Base-by-base conservation (phyloP, 2,329 filamentous ascomycete species). In the Exophiala sp. region DNA sequence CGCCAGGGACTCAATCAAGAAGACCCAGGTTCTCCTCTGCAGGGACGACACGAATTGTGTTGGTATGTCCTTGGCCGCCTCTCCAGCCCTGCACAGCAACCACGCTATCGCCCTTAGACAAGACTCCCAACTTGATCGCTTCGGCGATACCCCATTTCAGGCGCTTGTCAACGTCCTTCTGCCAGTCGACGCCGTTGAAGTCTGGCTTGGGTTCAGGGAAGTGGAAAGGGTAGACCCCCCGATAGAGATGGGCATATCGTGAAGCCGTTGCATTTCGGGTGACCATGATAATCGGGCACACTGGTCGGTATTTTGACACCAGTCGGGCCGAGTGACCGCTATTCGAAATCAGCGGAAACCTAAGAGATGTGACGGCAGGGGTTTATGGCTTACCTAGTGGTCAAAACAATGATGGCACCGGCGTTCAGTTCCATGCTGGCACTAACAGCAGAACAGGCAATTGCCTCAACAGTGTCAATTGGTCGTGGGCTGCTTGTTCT, bases 231-330 rank as follows among this genome's bases (percentile, higher is more conserved):
- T 96, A 98, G 56, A 98, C 91, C 63, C 93, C 93, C 67, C 93
- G 91, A 77, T 96, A 97, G 69, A 98, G 74, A 72, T 98, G 93
- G 60, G 83, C 86, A 72, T 93, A 97, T 61, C 93, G 81, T 53
- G 89, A 86, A 45, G 93, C 88, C 59, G 80, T 82, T 42, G 82
- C 73, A 69, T 86, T 95, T 64, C 93, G 85, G 59, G 91, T 95
- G 58, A 98, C 87, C 91, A 97, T 97, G 78, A 98, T 91, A 75
- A 98, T 96, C 63, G 93, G 93, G 81, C 91, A 97, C 58, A 97
- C 90, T 44, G 93, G 93, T 66, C 93, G 87, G 78, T 96, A 98
- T 78, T 98, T 98, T 76, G 91, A 95, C 61, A 97, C 79, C 57
- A 97, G 83, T 65, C 93, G 89, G 53, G 93, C 93, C 60, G 91